Base-by-base conservation (phyloP, 306 rosid genomes). In the Rubus idaeus region DNA sequence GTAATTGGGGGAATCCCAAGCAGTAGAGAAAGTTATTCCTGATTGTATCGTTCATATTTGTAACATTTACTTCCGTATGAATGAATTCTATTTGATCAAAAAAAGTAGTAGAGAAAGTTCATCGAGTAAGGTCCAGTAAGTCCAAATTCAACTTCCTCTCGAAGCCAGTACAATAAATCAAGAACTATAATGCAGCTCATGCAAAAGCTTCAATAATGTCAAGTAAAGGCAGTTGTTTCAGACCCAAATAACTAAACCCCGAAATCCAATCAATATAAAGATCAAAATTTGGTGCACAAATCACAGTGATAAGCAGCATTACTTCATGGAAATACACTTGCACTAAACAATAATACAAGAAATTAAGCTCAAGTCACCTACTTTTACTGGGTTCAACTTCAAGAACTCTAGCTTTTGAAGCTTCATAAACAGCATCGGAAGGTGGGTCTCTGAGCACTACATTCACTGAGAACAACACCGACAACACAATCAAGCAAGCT, bases 371-470 rank as follows among this genome's bases (percentile, higher is more conserved):
- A 75, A 75, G 64, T 16, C 12, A 71, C 70, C 40, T 69, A 92
- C 97, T 90, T 84, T 81, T 58, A 2, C 71, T 74, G 53, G 79
- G 26, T 11, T 79, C 53, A 53, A 57, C 35, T 75, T 78, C 76
- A 82, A 82, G 68, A 66, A 81, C 46, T 64, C 77, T 21, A 37
- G 76, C 4, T 35, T 81, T 60, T 1, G 86, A 82, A 73, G 79
- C 68, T 60, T 85, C 85, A 8, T 14, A 56, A 14, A 86, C 89
- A 17, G 79, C 89, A 85, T 92, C 92, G 0, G 93, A 90, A 18
- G 97, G 97, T 3, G 93, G 97, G 80, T 88, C 97, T 68, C 84
- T 87, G 63, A 92, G 88, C 79, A 93, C 89, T 20, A 88, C 80
- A 26, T 91, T 84, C 65, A 88, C 86, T 0, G 98, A 93, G 81